Conservation (phyloP, 176 grass and related monocot species). For the Typha latifolia region DNA sequence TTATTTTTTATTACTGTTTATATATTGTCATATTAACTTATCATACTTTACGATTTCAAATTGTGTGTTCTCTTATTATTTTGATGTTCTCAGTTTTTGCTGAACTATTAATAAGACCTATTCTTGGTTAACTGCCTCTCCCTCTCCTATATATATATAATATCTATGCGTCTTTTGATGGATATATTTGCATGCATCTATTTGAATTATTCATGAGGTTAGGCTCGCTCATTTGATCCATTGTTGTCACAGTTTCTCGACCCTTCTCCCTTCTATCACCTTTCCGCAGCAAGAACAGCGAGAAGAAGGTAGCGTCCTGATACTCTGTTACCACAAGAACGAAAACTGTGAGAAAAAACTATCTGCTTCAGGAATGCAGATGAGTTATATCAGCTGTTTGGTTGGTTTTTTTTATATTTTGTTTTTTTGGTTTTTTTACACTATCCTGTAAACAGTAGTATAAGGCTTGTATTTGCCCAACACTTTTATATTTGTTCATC, state of each 20-base stretch:
- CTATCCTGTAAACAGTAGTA: conserved; percentile 1
- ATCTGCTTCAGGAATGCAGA: background rate
- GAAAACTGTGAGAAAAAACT: no score
- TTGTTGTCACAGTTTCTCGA: conserved; percentile 40
- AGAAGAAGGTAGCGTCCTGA: background rate
- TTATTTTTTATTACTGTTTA: no score
- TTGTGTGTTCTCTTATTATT: no score
- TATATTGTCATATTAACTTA: no score
- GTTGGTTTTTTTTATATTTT: background rate
- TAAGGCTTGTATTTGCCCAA: background rate
- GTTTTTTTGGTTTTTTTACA: background rate
- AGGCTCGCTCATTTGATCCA: background rate
- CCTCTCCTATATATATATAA: no score
- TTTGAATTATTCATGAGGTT: background rate
- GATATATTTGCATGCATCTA: no score
- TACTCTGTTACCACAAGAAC: no score
- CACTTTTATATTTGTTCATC: background rate
- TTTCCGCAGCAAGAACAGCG: conserved; percentile 40
- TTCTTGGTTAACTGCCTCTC: no score
- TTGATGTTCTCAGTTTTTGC: no score
- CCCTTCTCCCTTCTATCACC: conserved; percentile 56
- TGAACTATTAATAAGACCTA: no score
- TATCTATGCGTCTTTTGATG: no score
- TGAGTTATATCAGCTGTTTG: background rate
- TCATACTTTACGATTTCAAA: no score